Conservation (phyloP, 2,329 filamentous ascomycete genomes). For the Pseudocercospora musae region DNA sequence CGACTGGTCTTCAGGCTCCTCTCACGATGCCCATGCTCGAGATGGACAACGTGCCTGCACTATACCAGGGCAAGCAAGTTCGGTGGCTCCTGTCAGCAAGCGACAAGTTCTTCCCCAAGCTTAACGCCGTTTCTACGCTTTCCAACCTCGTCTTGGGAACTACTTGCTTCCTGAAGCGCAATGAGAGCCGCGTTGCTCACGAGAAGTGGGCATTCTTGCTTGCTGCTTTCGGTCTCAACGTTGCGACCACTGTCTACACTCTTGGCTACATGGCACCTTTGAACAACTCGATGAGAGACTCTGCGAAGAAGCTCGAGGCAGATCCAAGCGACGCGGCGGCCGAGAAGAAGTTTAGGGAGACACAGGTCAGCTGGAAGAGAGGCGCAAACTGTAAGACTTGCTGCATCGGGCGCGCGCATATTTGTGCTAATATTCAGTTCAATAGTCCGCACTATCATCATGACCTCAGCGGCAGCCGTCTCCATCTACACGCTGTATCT, state of each 20-base stretch:
- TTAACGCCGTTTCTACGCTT: slow-evolving; percentile 33
- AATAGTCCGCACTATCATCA: slow-evolving; percentile 25
- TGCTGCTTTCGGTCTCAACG: slow-evolving; percentile 23
- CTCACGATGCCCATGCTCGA: slow-evolving; percentile 34
- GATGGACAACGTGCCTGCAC: slow-evolving; percentile 24
- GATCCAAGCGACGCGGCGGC: slow-evolving; percentile 26
- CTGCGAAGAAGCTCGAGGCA: slow-evolving; percentile 24
- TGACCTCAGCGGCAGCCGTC: slow-evolving; percentile 19
- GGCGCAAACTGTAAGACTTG: slow-evolving; percentile 27
- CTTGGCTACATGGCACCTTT: slow-evolving; percentile 33
- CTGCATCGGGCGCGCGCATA: neutral
- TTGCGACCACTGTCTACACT: slow-evolving; percentile 32
- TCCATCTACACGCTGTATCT: slow-evolving; percentile 15
- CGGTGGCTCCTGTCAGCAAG: slow-evolving; percentile 31
- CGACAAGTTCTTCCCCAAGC: slow-evolving; percentile 33
- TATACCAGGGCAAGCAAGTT: slow-evolving; percentile 28
- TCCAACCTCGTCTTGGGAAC: slow-evolving; percentile 30
- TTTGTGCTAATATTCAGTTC: slow-evolving; percentile 4
- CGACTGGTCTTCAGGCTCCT: slow-evolving; percentile 33
- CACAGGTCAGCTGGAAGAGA: slow-evolving; percentile 30
- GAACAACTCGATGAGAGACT: slow-evolving; percentile 30
- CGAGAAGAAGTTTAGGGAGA: slow-evolving; percentile 29
- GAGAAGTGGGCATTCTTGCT: slow-evolving; percentile 29
- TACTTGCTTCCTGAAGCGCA: slow-evolving; percentile 27
- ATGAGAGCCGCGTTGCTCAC: slow-evolving; percentile 18